A percentile compares a stretch with the other conserved stretches of the same genome.
Evolutionary conservation across 106 monocot genomes (phyloP).

Genomic region (Platanthera guangdongensis): DNA sequence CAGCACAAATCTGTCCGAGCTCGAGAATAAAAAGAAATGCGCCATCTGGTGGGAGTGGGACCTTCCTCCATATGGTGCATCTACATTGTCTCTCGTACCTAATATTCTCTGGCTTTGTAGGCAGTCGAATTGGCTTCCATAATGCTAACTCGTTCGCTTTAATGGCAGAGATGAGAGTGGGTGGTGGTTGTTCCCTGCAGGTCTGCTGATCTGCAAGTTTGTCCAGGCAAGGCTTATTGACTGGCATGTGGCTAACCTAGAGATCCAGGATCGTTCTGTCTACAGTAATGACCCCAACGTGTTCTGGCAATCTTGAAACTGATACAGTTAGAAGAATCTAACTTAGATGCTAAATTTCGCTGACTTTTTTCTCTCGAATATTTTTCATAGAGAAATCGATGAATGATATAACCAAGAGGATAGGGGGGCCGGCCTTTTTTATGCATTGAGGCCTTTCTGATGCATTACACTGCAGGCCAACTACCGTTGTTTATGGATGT

Average conservation of each 20-base stretch:
- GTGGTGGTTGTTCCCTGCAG: constrained; percentile 88
- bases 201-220: constrained; percentile 68
- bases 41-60: too few species aligned
- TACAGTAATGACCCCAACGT: constrained; percentile 78
- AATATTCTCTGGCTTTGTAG: neutral
- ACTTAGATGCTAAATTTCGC: constrained; percentile 2
- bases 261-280: constrained; percentile 95
- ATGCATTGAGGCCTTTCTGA: constrained; percentile 6
- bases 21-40: too few species aligned
- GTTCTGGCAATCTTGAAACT: constrained; percentile 84
- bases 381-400: constrained; percentile 5
- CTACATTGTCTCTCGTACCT: neutral
- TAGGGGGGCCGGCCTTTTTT: constrained; percentile 8
- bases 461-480: constrained; percentile 4
- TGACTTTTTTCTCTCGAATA: neutral
- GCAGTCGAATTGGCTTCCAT: neutral
- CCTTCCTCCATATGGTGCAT: neutral
- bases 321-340: neutral
- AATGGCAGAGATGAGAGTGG: constrained; percentile 83
- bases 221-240: constrained; percentile 77
- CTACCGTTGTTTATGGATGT: constrained; percentile 4
- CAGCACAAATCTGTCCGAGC: too few species aligned
- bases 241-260: constrained; percentile 95
- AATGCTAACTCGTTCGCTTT: neutral
- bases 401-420: neutral